Evolutionary conservation across 1,139 yeast genomes (phyloP).

Genomic region (Scheffersomyces cryptocercus): DNA sequence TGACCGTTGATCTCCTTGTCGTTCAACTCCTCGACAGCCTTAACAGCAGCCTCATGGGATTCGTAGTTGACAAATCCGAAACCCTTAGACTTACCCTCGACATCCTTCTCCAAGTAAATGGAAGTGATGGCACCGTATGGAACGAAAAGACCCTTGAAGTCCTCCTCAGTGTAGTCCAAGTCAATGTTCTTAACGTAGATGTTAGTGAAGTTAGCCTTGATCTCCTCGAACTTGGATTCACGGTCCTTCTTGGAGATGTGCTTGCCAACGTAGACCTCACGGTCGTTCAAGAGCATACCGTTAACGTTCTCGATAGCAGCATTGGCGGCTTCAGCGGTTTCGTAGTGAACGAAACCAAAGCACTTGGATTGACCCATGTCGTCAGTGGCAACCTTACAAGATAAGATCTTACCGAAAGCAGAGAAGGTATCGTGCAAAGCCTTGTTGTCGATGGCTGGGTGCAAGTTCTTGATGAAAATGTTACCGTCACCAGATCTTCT

Average conservation of each 20-base stretch:
- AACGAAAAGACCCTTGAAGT: constrained; percentile 71
- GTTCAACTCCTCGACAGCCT: constrained; percentile 91
- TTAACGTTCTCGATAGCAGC: constrained; percentile 97
- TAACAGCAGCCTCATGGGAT: constrained; percentile 81
- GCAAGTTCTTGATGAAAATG: constrained; percentile 97
- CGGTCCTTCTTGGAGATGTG: constrained; percentile 95
- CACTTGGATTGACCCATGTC: constrained; percentile 91
- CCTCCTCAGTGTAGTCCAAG: constrained; percentile 68
- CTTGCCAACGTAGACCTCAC: constrained; percentile 94
- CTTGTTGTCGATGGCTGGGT: constrained; percentile 98
- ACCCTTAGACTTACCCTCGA: constrained; percentile 90
- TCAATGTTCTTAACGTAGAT: constrained; percentile 91
- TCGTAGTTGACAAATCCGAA: constrained; percentile 95
- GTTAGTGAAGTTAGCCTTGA: constrained; percentile 93
- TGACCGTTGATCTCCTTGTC: constrained; percentile 84
- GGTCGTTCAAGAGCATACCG: constrained; percentile 98
- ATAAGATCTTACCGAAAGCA: constrained; percentile 93
- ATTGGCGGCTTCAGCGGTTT: constrained; percentile 87
- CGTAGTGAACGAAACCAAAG: constrained; percentile 97
- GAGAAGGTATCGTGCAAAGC: constrained; percentile 97
- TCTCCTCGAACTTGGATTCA: constrained; percentile 89
- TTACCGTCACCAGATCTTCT: constrained; percentile 97
- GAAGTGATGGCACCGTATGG: constrained; percentile 84
- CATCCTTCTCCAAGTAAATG: constrained; percentile 76
- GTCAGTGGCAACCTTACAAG: constrained; percentile 97